phyloP scores from a whole-genome alignment of 768 basidiomycete genomes.

The Agaricus sinodeliciosus region DNA sequence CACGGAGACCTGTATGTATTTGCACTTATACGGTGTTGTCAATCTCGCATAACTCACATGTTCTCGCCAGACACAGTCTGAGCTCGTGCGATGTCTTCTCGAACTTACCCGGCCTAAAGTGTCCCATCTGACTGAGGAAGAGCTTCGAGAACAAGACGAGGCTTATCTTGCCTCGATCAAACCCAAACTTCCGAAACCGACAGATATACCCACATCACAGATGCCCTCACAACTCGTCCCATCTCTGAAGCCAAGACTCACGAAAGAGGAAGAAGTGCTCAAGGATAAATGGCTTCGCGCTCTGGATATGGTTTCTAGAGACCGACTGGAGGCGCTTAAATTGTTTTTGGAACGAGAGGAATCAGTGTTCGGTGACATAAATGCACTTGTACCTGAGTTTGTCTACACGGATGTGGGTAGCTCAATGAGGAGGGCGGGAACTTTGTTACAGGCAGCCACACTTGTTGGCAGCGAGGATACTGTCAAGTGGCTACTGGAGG shows the following conservation, averaged over 20 bases:
- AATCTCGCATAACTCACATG: background rate
- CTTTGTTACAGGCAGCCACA: constrained; percentile 74
- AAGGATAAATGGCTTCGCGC: constrained; percentile 80
- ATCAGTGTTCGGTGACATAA: constrained; percentile 46
- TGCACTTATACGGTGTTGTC: background rate
- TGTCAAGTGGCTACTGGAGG: constrained; percentile 71
- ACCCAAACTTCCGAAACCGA: constrained; percentile 57
- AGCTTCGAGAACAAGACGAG: constrained; percentile 80
- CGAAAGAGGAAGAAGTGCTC: constrained; percentile 71
- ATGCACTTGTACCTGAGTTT: constrained; percentile 68
- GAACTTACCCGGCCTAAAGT: constrained; percentile 84
- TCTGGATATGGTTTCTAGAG: constrained; percentile 88
- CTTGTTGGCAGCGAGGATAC: constrained; percentile 71
- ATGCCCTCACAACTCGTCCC: constrained; percentile 34
- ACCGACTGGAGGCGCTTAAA: constrained; percentile 73
- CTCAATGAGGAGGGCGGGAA: constrained; percentile 29
- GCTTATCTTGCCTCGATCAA: constrained; percentile 86
- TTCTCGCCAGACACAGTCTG: constrained; percentile 73
- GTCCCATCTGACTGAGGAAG: constrained; percentile 82
- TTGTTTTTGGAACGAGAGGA: constrained; percentile 79
- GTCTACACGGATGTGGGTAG: background rate
- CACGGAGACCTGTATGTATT: constrained; percentile 80
- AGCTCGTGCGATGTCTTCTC: constrained; percentile 77
- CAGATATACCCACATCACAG: constrained; percentile 21
- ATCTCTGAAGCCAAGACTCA: constrained; percentile 51